Evolutionary conservation across 2,329 filamentous ascomycete species (phyloP).

Genomic region (Clarireedia sp.): DNA sequence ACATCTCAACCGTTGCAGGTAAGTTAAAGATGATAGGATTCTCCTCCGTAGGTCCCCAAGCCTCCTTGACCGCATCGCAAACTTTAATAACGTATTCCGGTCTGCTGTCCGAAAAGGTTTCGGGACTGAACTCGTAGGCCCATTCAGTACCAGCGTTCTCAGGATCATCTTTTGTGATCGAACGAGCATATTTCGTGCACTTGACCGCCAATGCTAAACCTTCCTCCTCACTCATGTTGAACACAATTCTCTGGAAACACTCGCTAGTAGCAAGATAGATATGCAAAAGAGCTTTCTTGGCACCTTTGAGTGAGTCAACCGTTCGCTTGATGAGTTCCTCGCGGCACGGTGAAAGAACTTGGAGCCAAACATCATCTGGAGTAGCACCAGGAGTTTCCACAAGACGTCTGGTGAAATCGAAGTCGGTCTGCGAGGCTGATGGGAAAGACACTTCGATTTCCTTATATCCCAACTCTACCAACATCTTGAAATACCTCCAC

Average conservation of each 20-base stretch:
- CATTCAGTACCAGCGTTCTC: constrained; percentile 52
- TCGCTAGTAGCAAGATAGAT: constrained; percentile 94
- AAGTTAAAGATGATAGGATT: constrained; percentile 93
- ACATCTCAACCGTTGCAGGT: constrained; percentile 90
- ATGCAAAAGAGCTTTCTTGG: constrained; percentile 91
- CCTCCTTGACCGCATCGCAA: constrained; percentile 88
- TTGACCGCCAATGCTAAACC: constrained; percentile 73
- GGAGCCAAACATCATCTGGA: constrained; percentile 84
- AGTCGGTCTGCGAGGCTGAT: constrained; percentile 89
- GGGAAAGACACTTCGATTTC: constrained; percentile 97
- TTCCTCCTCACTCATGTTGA: constrained; percentile 78
- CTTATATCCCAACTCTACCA: constrained; percentile 87
- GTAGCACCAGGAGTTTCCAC: constrained; percentile 76
- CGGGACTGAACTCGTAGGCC: constrained; percentile 77
- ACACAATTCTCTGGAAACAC: constrained; percentile 88
- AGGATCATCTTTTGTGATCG: constrained; percentile 76
- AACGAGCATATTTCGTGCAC: constrained; percentile 79
- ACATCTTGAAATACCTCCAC: constrained; percentile 90
- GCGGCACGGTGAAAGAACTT: constrained; percentile 87
- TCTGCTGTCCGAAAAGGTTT: constrained; percentile 84
- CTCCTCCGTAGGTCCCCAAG: constrained; percentile 75
- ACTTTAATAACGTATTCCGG: constrained; percentile 76
- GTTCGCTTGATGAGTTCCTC: constrained; percentile 85
- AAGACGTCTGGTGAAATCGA: constrained; percentile 83
- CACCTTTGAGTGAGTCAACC: constrained; percentile 78